Evolutionary conservation across 2,329 filamentous ascomycete genomes (phyloP).

Genomic region (Cordyceps fumosorosea): DNA sequence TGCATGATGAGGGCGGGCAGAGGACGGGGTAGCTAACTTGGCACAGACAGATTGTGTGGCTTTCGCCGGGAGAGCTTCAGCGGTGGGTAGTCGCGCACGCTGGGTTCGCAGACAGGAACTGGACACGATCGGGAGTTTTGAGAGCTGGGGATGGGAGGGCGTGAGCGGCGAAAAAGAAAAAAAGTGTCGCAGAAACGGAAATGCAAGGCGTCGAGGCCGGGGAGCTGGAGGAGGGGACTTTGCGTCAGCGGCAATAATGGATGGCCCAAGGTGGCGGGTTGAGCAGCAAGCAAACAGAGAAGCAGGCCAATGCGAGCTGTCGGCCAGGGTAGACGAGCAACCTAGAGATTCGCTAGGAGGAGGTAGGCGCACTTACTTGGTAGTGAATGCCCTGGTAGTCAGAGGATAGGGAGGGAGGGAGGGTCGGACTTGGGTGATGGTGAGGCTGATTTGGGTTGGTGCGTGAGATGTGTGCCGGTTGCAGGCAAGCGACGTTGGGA

Average conservation of each 20-base stretch:
- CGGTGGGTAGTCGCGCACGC: background rate
- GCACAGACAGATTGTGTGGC: background rate
- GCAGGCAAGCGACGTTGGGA: background rate
- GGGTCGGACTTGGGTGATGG: background rate
- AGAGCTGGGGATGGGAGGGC: background rate
- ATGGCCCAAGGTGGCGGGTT: background rate
- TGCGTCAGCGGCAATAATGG: slow-evolving; percentile 7
- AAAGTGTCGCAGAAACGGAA: background rate
- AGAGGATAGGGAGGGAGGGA: background rate
- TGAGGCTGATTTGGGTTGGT: background rate
- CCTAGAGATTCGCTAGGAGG: background rate
- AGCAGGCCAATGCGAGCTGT: background rate
- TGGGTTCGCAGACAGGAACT: background rate
- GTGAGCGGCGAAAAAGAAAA: background rate
- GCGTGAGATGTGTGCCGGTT: background rate
- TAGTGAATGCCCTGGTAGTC: background rate
- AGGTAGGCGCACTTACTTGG: background rate
- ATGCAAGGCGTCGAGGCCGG: background rate
- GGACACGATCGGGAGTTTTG: background rate
- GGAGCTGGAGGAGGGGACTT: slow-evolving; percentile 9
- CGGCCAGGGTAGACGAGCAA: background rate
- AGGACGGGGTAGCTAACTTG: background rate
- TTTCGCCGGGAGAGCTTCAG: background rate
- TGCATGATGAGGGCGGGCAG: background rate
- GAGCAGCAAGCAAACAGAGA: background rate